A percentile compares a stretch with the other conserved stretches of the same genome.
Conservation (phyloP, 2,329 filamentous ascomycete genomes). For the Penicillium hesseltinei region DNA sequence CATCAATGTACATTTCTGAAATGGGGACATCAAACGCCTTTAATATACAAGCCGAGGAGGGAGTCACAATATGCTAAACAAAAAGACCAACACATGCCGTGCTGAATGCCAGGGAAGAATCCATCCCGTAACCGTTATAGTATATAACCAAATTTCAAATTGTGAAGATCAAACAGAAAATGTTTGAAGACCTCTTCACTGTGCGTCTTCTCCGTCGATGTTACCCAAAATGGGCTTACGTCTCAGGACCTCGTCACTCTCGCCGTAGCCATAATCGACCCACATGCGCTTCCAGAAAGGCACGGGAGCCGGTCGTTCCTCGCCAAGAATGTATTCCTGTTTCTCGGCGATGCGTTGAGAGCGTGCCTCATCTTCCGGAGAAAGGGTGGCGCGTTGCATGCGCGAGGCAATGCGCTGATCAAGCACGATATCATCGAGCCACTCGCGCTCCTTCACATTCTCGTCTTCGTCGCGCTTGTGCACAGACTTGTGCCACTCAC, state of each 20-base stretch:
- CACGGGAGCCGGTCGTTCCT: conserved; percentile 43
- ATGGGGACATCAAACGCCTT: conserved; percentile 18
- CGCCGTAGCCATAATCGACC: conserved; percentile 43
- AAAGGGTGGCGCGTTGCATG: conserved; percentile 77
- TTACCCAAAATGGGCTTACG: conserved; percentile 44
- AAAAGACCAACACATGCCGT: conserved; percentile 15
- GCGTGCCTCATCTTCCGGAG: conserved; percentile 66
- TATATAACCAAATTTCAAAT: conserved; percentile 13
- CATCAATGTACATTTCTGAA: conserved; percentile 12
- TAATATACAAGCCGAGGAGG: conserved; percentile 25
- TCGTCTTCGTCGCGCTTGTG: conserved; percentile 55
- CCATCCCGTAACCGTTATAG: conserved; percentile 24
- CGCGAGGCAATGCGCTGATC: conserved; percentile 72
- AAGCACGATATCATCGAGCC: conserved; percentile 70
- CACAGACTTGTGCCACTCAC: conserved; percentile 79
- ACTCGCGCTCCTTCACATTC: conserved; percentile 66
- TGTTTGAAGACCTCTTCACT: conserved; percentile 1
- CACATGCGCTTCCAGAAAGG: conserved; percentile 41
- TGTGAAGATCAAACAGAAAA: background rate
- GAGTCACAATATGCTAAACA: conserved; percentile 24
- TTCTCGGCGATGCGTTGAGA: conserved; percentile 62
- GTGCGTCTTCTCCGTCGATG: conserved; percentile 33
- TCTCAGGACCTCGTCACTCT: conserved; percentile 39
- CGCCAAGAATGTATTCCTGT: conserved; percentile 68
- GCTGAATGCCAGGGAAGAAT: conserved; percentile 13